These are phyloP conservation scores for Mycena epipterygia DNA, from an alignment of 768 basidiomycete species.

Conservation along the genomic window DNA sequence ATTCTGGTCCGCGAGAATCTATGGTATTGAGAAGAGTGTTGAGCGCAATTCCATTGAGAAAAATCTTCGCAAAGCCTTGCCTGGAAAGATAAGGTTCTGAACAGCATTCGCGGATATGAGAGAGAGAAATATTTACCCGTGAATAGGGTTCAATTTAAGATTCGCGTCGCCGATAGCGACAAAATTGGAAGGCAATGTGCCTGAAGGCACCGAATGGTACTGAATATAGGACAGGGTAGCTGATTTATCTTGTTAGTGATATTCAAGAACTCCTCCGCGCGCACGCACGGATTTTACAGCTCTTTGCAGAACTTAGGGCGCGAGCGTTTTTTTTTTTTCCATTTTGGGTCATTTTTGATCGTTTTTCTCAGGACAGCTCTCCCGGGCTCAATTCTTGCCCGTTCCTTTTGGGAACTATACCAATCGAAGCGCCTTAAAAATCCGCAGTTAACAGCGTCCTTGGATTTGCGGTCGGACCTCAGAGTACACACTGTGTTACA, in stretches of 20 bases:
- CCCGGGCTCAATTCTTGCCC: too few relatives aligned
- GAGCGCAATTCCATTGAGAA: constrained; percentile 37
- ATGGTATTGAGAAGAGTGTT: constrained; percentile 31
- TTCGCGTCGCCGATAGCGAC: constrained; percentile 40
- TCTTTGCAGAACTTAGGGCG: too few relatives aligned
- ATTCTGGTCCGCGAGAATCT: background rate
- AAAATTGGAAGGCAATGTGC: constrained; percentile 38
- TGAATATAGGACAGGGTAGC: constrained; percentile 24
- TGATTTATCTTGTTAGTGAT: background rate
- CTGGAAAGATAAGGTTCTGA: constrained; percentile 5
- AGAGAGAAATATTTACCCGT: constrained; percentile 32
- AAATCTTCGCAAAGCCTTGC: constrained; percentile 40
- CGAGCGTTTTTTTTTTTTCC: too few relatives aligned
- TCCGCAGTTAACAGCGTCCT: too few relatives aligned
- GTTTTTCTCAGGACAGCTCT: too few relatives aligned
- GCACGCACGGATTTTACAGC: constrained; percentile 26
- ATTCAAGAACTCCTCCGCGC: constrained; percentile 9
- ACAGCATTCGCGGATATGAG: background rate
- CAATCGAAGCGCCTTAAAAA: too few relatives aligned
- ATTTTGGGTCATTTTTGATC: too few relatives aligned
- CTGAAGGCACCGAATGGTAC: constrained; percentile 34
- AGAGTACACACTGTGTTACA: too few relatives aligned
- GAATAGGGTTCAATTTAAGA: constrained; percentile 38
- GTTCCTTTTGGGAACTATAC: too few relatives aligned
- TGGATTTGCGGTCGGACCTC: too few relatives aligned